These are phyloP conservation scores for Trichocladium antarcticum DNA, from an alignment of 495 filamentous ascomycete species.

Conservation along the genomic window DNA sequence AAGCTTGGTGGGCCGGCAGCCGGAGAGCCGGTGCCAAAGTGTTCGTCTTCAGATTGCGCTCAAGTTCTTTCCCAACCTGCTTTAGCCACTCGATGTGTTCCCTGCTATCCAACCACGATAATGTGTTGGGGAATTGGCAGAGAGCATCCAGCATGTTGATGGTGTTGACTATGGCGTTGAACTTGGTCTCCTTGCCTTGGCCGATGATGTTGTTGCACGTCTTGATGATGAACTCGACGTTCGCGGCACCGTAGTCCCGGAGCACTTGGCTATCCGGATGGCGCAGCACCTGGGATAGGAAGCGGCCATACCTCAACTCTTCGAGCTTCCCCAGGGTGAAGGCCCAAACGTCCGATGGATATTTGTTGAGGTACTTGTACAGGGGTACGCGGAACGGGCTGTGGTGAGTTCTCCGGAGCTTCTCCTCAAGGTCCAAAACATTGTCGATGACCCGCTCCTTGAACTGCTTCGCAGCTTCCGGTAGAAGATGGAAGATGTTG, in stretches of 20 bases:
- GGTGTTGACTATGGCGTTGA: conserved; percentile 69
- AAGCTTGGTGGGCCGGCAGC: conserved; percentile 78
- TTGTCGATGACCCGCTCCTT: conserved; percentile 80
- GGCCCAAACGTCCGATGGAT: conserved; percentile 74
- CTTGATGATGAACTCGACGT: conserved; percentile 57
- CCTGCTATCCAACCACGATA: conserved; percentile 68
- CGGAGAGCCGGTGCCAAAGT: conserved; percentile 58
- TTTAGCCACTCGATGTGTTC: conserved; percentile 55
- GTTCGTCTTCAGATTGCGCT: conserved; percentile 57
- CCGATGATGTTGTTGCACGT: conserved; percentile 48
- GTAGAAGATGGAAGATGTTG: conserved; percentile 91
- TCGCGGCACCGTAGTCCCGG: conserved; percentile 59
- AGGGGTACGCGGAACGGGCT: conserved; percentile 88
- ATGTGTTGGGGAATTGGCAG: conserved; percentile 45
- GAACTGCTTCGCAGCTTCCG: conserved; percentile 77
- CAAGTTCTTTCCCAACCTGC: conserved; percentile 66
- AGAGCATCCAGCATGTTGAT: conserved; percentile 76
- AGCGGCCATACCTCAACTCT: conserved; percentile 80
- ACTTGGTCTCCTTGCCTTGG: conserved; percentile 51
- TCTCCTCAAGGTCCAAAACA: conserved; percentile 77
- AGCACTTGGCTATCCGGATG: conserved; percentile 64
- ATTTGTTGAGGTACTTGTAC: conserved; percentile 89
- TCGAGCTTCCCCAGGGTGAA: conserved; percentile 65
- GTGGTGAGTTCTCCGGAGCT: conserved; percentile 76
- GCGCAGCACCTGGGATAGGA: conserved; percentile 81